Percentiles rank a stretch among this genome's conserved stretches.
Evolutionary conservation across 192 early-diverging fungal genomes (phyloP).

Genomic region (Coemansia sp.): DNA sequence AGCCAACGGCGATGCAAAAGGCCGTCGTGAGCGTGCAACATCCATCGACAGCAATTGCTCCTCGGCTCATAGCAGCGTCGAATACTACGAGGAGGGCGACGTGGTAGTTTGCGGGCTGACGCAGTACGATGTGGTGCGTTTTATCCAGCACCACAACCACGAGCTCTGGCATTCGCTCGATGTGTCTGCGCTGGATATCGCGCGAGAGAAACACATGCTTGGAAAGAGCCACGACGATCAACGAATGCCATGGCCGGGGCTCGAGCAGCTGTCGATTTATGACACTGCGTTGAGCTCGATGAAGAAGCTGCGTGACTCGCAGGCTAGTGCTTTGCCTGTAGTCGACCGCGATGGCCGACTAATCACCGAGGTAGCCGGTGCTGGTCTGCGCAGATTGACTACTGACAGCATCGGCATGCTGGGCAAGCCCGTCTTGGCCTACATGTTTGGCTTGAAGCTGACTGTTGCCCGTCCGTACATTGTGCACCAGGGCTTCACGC

Average conservation of each 20-base stretch:
- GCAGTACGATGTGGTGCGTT: slow-evolving; percentile 48
- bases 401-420: slow-evolving; percentile 24
- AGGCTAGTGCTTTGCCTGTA: slow-evolving; percentile 42
- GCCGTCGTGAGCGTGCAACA: slow-evolving; percentile 13
- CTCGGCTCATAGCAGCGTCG: background rate
- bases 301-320: slow-evolving; percentile 20
- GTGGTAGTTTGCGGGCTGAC: slow-evolving; percentile 37
- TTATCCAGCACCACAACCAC: slow-evolving; percentile 52
- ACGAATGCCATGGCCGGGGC: too few species aligned
- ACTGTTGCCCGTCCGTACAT: slow-evolving; percentile 29
- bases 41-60: slow-evolving; percentile 37
- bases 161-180: slow-evolving; percentile 27
- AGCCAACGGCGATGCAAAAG: background rate
- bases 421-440: slow-evolving; percentile 46
- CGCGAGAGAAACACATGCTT: background rate
- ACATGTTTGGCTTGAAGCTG: slow-evolving; percentile 29
- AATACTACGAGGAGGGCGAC: slow-evolving; percentile 3
- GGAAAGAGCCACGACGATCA: background rate
- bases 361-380: slow-evolving; percentile 38
- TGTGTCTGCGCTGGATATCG: slow-evolving; percentile 7
- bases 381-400: slow-evolving; percentile 29
- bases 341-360: slow-evolving; percentile 41
- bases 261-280: slow-evolving; percentile 20
- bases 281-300: slow-evolving; percentile 39
- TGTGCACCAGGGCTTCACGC: slow-evolving; percentile 33